A percentile compares a stretch with the other conserved stretches of the same genome.
Conservation (phyloP, 2,329 filamentous ascomycete genomes). For the Cladosporium sp. region DNA sequence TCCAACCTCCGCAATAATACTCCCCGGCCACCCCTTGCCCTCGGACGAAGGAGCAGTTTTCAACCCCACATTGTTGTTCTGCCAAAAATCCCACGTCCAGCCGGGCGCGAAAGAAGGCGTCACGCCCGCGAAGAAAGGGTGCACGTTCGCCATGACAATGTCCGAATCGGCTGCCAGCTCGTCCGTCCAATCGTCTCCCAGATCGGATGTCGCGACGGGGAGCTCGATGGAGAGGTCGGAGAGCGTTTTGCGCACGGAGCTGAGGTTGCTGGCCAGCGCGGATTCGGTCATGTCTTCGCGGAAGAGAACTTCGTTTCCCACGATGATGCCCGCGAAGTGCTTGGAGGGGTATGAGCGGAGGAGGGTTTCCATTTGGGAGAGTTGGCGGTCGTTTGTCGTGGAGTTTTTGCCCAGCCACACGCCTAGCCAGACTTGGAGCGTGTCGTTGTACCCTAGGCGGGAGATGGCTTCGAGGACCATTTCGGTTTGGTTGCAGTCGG, state of each 20-base stretch:
- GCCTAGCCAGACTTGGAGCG: conserved; percentile 87
- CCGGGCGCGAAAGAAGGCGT: conserved; percentile 60
- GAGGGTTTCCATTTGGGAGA: conserved; percentile 78
- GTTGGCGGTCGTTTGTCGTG: conserved; percentile 78
- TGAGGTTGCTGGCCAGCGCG: conserved; percentile 60
- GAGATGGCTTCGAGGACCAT: conserved; percentile 84
- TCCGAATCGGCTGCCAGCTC: conserved; percentile 68
- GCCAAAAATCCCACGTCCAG: conserved; percentile 85
- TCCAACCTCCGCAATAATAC: conserved; percentile 79
- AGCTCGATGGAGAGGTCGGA: conserved; percentile 61
- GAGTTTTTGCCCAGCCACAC: conserved; percentile 84
- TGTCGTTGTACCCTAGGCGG: conserved; percentile 61
- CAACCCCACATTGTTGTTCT: conserved; percentile 59
- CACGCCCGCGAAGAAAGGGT: conserved; percentile 89
- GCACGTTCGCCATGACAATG: conserved; percentile 92
- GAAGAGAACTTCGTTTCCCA: conserved; percentile 61
- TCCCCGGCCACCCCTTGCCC: conserved; percentile 49
- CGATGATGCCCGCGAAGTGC: conserved; percentile 57
- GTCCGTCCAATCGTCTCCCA: conserved; percentile 80
- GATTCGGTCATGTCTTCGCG: conserved; percentile 61
- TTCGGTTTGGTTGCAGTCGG: conserved; percentile 94
- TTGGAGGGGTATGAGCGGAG: conserved; percentile 58
- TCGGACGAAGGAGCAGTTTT: conserved; percentile 49
- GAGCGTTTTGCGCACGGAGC: conserved; percentile 67
- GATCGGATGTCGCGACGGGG: conserved; percentile 79